Conservation (phyloP, 192 early-diverging fungal genomes). For the Gonapodya prolifera region DNA sequence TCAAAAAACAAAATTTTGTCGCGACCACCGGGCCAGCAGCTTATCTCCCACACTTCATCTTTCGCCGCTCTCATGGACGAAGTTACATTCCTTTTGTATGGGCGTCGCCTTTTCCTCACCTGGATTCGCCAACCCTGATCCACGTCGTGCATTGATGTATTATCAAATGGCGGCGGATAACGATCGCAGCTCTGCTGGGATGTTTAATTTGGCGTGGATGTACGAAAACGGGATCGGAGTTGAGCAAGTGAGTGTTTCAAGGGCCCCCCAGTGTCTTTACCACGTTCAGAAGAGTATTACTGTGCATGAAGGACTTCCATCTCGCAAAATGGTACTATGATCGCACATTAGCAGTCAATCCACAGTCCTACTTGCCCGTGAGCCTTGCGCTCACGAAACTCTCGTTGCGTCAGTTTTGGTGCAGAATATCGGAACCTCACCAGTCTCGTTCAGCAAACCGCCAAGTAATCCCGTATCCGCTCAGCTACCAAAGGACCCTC, state of each 20-base stretch:
- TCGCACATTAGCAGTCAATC: slow-evolving; percentile 58
- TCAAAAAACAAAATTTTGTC: no score
- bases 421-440: slow-evolving; percentile 34
- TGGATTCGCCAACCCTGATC: no score
- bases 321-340: slow-evolving; percentile 92
- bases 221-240: slow-evolving; percentile 88
- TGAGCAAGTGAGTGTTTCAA: slow-evolving; percentile 29
- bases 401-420: slow-evolving; percentile 49
- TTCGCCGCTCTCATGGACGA: no score
- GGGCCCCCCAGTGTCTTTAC: not conserved
- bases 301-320: slow-evolving; percentile 57
- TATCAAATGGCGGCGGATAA: slow-evolving; percentile 73
- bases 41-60: no score
- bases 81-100: no score
- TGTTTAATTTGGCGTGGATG: slow-evolving; percentile 97
- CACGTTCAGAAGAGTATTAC: not conserved
- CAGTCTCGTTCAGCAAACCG: not conserved
- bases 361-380: slow-evolving; percentile 64
- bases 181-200: slow-evolving; percentile 65
- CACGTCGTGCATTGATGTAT: slow-evolving; percentile 63
- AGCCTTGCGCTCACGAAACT: slow-evolving; percentile 63
- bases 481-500: not conserved
- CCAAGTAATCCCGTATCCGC: not conserved
- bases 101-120: no score
- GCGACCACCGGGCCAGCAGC: no score